Evolutionary conservation across 2,329 filamentous ascomycete species (phyloP).

Genomic region (Davidsoniella australis): DNA sequence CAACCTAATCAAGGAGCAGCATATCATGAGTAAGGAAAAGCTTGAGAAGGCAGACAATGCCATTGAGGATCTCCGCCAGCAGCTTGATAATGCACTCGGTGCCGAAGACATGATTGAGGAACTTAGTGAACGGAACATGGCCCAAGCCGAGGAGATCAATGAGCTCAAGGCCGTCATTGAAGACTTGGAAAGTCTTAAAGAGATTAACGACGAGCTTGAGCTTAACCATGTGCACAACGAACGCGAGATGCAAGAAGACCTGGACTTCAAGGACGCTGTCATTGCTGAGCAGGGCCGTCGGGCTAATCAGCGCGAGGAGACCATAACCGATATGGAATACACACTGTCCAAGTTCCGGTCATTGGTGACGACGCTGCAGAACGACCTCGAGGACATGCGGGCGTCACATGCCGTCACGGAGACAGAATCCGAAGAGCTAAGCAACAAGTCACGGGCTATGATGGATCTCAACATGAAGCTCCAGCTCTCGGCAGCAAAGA

Average conservation of each 20-base stretch:
- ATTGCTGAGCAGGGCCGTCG: constrained; percentile 67
- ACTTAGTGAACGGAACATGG: constrained; percentile 72
- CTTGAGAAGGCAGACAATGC: constrained; percentile 54
- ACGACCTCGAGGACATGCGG: constrained; percentile 78
- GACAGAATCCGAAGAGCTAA: constrained; percentile 79
- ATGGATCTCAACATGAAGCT: constrained; percentile 93
- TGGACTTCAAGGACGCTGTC: constrained; percentile 72
- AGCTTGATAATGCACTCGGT: constrained; percentile 73
- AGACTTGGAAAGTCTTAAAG: constrained; percentile 75
- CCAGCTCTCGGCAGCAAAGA: constrained; percentile 75
- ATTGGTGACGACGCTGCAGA: constrained; percentile 69
- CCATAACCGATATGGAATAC: constrained; percentile 76
- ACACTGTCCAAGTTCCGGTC: constrained; percentile 78
- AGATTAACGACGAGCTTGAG: constrained; percentile 88
- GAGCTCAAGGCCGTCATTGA: constrained; percentile 68
- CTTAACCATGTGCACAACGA: constrained; percentile 84
- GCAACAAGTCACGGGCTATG: constrained; percentile 77
- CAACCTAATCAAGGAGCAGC: constrained; percentile 48
- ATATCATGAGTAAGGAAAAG: constrained; percentile 53
- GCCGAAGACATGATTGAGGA: constrained; percentile 92
- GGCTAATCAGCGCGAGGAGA: constrained; percentile 58
- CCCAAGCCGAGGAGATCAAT: constrained; percentile 65
- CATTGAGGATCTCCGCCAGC: constrained; percentile 73
- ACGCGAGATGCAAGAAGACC: constrained; percentile 84
- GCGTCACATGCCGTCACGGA: constrained; percentile 86